Evolutionary conservation across 2,329 filamentous ascomycete genomes (phyloP).

Genomic region (Penicillium sp.): DNA sequence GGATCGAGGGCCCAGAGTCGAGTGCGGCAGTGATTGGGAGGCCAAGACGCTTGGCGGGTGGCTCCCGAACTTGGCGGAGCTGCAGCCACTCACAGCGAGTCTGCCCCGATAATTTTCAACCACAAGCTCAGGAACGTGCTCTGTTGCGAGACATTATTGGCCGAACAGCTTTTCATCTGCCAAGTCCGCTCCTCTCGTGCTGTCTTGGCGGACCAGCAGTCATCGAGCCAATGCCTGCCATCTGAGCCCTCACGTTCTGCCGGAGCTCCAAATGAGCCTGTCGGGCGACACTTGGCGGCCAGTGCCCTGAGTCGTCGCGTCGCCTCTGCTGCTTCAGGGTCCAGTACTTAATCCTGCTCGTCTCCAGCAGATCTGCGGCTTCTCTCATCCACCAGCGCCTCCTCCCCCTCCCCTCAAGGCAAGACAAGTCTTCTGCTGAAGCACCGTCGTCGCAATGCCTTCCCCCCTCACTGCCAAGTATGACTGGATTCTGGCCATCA

Average conservation of each 20-base stretch:
- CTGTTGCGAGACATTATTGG: background rate
- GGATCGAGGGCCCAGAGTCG: background rate
- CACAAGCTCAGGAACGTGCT: slow-evolving; percentile 25
- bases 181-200: slow-evolving; percentile 23
- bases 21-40: background rate
- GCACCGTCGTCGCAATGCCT: slow-evolving; percentile 23
- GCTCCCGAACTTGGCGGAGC: background rate
- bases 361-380: background rate
- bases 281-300: slow-evolving; percentile 6
- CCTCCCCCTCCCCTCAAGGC: background rate
- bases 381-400: background rate
- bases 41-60: slow-evolving; percentile 2
- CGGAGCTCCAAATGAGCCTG: background rate
- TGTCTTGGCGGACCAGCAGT: background rate
- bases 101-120: background rate
- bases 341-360: slow-evolving; percentile 5
- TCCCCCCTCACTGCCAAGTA: slow-evolving; percentile 32
- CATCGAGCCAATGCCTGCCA: slow-evolving; percentile 13
- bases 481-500: slow-evolving; percentile 37
- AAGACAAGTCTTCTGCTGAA: slow-evolving; percentile 11
- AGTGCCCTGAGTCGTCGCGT: background rate
- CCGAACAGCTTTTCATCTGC: background rate
- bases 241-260: slow-evolving; percentile 20
- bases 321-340: background rate
- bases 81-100: background rate